Percentiles rank a stretch among this genome's conserved stretches.
phyloP scores from a whole-genome alignment of 2,329 filamentous ascomycete species.

The Endothia cerciana region DNA sequence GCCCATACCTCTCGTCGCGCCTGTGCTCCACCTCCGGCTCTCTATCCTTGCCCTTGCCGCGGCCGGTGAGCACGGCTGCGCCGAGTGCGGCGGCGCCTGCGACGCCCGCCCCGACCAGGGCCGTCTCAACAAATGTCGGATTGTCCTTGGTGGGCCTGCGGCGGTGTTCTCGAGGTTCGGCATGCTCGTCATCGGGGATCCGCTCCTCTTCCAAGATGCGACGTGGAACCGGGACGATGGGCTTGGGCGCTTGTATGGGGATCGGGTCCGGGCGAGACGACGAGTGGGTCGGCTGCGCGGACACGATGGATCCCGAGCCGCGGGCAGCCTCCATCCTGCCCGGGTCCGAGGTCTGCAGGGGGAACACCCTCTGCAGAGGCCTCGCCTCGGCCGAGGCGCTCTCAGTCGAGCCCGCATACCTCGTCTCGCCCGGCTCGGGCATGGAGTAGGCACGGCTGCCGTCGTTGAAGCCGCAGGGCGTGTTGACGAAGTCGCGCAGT shows the following conservation, averaged over 20 bases:
- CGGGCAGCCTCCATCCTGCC: constrained; percentile 61
- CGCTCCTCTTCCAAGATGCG: constrained; percentile 62
- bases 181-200: constrained; percentile 43
- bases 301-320: constrained; percentile 48
- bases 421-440: constrained; percentile 31
- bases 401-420: constrained; percentile 37
- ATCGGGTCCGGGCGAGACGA: constrained; percentile 58
- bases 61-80: constrained; percentile 48
- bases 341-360: constrained; percentile 69
- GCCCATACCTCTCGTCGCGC: constrained; percentile 32
- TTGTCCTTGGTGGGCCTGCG: constrained; percentile 32
- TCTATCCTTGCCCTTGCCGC: constrained; percentile 36
- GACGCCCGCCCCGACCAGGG: constrained; percentile 53
- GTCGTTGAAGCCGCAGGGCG: constrained; percentile 59
- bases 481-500: constrained; percentile 59
- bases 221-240: constrained; percentile 72
- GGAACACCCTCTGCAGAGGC: constrained; percentile 66
- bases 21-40: constrained; percentile 33
- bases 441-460: constrained; percentile 35
- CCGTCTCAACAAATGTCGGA: constrained; percentile 47
- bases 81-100: constrained; percentile 53
- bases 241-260: constrained; percentile 84
- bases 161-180: constrained; percentile 36
- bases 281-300: constrained; percentile 33
- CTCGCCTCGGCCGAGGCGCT: constrained; percentile 41